A percentile compares a stretch with the other conserved stretches of the same genome.
Evolutionary conservation across 352 stramenopile species (phyloP).

Genomic region (Thraustochytrium striatum): DNA sequence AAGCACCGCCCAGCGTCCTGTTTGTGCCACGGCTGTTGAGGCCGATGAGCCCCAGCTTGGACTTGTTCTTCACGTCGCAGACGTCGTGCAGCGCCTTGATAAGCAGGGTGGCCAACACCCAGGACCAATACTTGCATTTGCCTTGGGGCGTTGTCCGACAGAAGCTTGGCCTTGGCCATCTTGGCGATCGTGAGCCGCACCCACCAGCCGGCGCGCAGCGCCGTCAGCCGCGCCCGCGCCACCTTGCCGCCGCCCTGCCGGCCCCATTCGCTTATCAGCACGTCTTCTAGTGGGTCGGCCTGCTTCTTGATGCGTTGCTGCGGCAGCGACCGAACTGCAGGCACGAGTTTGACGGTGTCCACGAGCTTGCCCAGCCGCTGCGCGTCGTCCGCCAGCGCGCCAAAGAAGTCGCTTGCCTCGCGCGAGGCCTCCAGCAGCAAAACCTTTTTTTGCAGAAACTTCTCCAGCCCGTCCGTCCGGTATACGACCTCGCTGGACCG

Average conservation of each 20-base stretch:
- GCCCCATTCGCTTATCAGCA: background rate
- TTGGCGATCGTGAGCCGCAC: slow-evolving; percentile 18
- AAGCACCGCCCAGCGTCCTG: too few relatives aligned
- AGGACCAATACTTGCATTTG: background rate
- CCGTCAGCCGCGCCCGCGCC: background rate
- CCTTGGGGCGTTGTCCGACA: too few relatives aligned
- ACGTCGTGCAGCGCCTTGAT: background rate
- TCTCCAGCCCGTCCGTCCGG: slow-evolving; percentile 20
- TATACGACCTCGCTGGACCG: slow-evolving; percentile 33
- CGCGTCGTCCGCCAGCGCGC: background rate
- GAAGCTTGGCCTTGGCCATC: too few relatives aligned
- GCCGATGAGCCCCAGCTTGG: too few relatives aligned
- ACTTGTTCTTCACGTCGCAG: too few relatives aligned
- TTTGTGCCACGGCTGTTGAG: too few relatives aligned
- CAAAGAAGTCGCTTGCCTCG: too few relatives aligned
- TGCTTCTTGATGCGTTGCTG: background rate
- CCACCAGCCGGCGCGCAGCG: slow-evolving; percentile 25
- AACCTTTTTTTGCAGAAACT: slow-evolving; percentile 31
- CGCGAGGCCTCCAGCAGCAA: too few relatives aligned
- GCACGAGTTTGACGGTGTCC: background rate
- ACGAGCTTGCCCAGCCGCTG: background rate
- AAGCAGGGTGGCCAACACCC: background rate
- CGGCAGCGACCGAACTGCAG: background rate
- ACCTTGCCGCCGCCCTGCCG: background rate
- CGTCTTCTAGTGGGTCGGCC: background rate